Conservation (phyloP, 2,329 filamentous ascomycete genomes). For the Akanthomyces uredinophilus region DNA sequence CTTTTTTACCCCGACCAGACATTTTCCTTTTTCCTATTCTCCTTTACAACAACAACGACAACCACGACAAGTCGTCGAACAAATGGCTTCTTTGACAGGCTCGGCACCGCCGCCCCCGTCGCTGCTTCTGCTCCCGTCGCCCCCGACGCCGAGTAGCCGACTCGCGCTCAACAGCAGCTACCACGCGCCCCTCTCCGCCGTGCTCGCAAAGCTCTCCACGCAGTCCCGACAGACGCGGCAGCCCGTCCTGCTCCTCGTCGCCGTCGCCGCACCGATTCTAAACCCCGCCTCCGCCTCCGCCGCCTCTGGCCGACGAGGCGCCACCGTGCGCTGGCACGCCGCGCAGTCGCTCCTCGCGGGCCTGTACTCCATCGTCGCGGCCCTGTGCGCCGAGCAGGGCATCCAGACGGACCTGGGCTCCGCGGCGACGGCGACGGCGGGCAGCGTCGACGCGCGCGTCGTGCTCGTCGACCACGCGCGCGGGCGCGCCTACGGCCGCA, state of each 20-base stretch:
- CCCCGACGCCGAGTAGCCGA: constrained; percentile 53
- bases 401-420: constrained; percentile 51
- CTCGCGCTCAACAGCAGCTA: constrained; percentile 54
- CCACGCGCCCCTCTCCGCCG: constrained; percentile 49
- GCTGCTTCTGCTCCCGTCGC: constrained; percentile 59
- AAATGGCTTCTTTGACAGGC: not conserved
- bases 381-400: constrained; percentile 60
- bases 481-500: constrained; percentile 26
- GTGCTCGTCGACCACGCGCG: constrained; percentile 63
- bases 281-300: constrained; percentile 30
- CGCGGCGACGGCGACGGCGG: constrained; percentile 39
- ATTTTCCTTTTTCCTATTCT: not conserved
- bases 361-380: constrained; percentile 72
- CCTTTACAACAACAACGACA: too few species aligned
- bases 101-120: constrained; percentile 22
- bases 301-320: constrained; percentile 22
- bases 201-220: constrained; percentile 45
- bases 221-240: constrained; percentile 27
- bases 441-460: constrained; percentile 71
- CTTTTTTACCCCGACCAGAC: not conserved
- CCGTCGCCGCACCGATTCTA: constrained; percentile 59
- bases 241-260: constrained; percentile 44
- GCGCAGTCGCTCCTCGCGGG: constrained; percentile 70
- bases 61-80: too few species aligned
- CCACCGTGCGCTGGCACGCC: constrained; percentile 55